phyloP scores from a whole-genome alignment of 129 eudicot species.

The Rutidosis leptorrhynchoides region DNA sequence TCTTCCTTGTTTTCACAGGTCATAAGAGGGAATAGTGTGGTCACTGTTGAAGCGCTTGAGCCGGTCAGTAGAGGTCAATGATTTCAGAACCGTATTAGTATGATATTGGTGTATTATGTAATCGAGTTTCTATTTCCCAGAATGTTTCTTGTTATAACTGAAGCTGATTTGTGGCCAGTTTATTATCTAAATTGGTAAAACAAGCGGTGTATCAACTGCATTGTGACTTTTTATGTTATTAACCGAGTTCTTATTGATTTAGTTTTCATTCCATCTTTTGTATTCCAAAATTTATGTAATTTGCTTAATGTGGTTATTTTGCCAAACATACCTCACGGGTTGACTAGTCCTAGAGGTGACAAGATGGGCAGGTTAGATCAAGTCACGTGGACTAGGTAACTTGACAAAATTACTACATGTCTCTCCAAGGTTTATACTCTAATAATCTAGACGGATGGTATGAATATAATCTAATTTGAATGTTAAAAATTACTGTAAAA shows the following conservation, averaged over 20 bases:
- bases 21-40: slow-evolving; percentile 92
- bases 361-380: neutral
- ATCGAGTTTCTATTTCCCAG: neutral
- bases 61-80: slow-evolving; percentile 62
- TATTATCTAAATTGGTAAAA: neutral
- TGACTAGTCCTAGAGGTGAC: neutral
- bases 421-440: neutral
- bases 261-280: neutral
- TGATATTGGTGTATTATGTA: slow-evolving; percentile 13
- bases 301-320: neutral
- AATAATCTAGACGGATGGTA: neutral
- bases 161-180: neutral
- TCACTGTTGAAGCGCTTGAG: slow-evolving; percentile 91
- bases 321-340: neutral
- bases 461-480: too few species aligned
- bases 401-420: too few species aligned
- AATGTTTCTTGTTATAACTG: neutral
- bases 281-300: neutral
- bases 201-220: neutral
- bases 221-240: neutral
- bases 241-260: neutral
- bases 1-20: slow-evolving; percentile 37
- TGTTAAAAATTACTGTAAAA: too few species aligned
- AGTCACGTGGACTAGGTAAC: neutral
- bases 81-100: slow-evolving; percentile 6